phyloP scores from a whole-genome alignment of 495 filamentous ascomycete species.

The Entonaema liquescens region DNA sequence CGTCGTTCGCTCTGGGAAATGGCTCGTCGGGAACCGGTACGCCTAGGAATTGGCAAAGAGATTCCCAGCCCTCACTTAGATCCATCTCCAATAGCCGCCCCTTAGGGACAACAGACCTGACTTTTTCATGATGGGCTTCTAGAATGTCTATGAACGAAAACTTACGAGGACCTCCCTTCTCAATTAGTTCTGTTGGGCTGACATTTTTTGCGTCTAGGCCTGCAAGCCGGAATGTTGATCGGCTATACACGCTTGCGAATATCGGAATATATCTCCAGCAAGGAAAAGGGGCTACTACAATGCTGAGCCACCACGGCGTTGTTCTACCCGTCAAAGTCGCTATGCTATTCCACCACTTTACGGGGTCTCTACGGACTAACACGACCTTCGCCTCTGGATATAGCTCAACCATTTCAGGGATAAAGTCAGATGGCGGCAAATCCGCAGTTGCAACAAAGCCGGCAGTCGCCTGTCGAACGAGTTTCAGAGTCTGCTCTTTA shows the following conservation, averaged over 20 bases:
- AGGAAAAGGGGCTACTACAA: slow-evolving; percentile 40
- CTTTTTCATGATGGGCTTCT: slow-evolving; percentile 20
- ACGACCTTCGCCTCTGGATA: slow-evolving; percentile 54
- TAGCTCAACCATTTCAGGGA: slow-evolving; percentile 49
- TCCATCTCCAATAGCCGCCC: slow-evolving; percentile 54
- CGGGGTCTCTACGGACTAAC: slow-evolving; percentile 43
- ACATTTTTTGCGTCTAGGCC: slow-evolving; percentile 19
- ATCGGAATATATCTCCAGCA: slow-evolving; percentile 41
- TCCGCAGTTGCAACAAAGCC: slow-evolving; percentile 51
- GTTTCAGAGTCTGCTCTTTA: slow-evolving; percentile 37
- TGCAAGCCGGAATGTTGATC: slow-evolving; percentile 37
- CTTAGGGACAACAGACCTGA: slow-evolving; percentile 51
- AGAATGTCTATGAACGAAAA: slow-evolving; percentile 21
- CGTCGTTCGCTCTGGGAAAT: slow-evolving; percentile 48
- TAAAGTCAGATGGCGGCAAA: slow-evolving; percentile 43
- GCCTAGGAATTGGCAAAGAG: slow-evolving; percentile 53
- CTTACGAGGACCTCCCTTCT: slow-evolving; percentile 40
- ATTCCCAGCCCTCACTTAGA: slow-evolving; percentile 54
- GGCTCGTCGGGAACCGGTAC: slow-evolving; percentile 51
- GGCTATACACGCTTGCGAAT: slow-evolving; percentile 36
- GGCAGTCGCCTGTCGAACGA: slow-evolving; percentile 40
- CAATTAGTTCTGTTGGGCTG: slow-evolving; percentile 25
- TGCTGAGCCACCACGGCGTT: slow-evolving; percentile 41
- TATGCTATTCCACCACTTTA: slow-evolving; percentile 48
- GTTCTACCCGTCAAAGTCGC: slow-evolving; percentile 32